A percentile compares a stretch with the other conserved stretches of the same genome.
phyloP scores from a whole-genome alignment of 352 stramenopile genomes.

The Globisporangium camurandrum region DNA sequence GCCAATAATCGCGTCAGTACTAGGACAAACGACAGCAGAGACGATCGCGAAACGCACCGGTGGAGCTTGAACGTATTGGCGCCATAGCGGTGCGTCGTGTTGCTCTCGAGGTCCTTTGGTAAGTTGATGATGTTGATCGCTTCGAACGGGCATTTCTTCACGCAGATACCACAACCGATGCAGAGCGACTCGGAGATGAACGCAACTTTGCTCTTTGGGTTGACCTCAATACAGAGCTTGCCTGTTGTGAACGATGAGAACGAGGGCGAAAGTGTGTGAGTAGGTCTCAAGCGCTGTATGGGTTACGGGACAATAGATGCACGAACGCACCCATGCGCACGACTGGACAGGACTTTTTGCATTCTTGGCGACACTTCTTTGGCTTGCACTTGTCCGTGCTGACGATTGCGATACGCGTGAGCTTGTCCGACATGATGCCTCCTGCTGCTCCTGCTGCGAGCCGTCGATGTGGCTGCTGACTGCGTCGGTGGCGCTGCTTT shows the following conservation, averaged over 20 bases:
- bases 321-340: slow-evolving; percentile 94
- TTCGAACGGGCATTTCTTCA: slow-evolving; percentile 99
- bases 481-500: not conserved
- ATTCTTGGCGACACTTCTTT: slow-evolving; percentile 99
- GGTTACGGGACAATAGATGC: not conserved
- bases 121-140: slow-evolving; percentile 99
- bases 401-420: slow-evolving; percentile 98
- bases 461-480: not conserved
- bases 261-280: not conserved
- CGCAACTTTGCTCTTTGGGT: slow-evolving; percentile 93
- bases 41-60: slow-evolving; percentile 25
- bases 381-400: slow-evolving; percentile 98
- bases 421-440: slow-evolving; percentile 74
- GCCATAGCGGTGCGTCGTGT: slow-evolving; percentile 99
- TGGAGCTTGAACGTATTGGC: slow-evolving; percentile 99
- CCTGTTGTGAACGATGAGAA: slow-evolving; percentile 21
- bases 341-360: slow-evolving; percentile 98
- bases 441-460: not conserved
- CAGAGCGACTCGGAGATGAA: slow-evolving; percentile 99
- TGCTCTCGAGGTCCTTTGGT: slow-evolving; percentile 97
- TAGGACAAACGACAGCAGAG: not conserved
- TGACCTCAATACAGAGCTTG: slow-evolving; percentile 99
- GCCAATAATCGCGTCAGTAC: not conserved
- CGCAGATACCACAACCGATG: slow-evolving; percentile 99
- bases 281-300: not conserved